Conservation (phyloP, 345 rosid species). For the Eucalyptus urophylla region DNA sequence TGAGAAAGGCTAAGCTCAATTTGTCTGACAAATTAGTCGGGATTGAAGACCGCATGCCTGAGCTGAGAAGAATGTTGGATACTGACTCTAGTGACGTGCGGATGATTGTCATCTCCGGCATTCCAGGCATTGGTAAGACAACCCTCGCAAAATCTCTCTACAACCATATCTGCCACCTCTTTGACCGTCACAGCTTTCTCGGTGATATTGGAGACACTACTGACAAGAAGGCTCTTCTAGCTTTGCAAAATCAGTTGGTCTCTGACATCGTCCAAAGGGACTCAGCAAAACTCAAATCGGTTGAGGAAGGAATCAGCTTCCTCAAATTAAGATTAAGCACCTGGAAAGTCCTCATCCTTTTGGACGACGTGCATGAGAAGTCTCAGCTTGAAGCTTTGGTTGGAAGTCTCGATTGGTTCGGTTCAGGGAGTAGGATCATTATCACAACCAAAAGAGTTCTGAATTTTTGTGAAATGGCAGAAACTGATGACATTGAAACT, state of each 20-base stretch:
- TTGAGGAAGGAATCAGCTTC: neutral
- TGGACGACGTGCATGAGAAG: neutral
- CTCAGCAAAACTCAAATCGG: neutral
- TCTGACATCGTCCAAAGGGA: neutral
- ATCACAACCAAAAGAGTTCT: neutral
- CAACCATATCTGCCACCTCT: neutral
- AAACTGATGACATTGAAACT: no score
- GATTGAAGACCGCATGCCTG: neutral
- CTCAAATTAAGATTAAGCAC: neutral
- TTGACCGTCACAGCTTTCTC: neutral
- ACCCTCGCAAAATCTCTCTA: neutral
- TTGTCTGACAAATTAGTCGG: neutral
- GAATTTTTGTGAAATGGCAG: rapidly evolving
- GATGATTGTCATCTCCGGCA: neutral
- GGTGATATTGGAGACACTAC: neutral
- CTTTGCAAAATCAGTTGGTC: neutral
- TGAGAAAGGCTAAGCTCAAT: neutral
- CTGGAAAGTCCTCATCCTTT: neutral
- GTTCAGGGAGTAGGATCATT: neutral
- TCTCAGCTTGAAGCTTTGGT: neutral
- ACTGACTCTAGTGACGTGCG: neutral
- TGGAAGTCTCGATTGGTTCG: neutral
- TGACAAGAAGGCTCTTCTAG: neutral
- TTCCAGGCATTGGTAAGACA: neutral
- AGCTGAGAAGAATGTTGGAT: neutral